Base-by-base conservation (phyloP, 345 rosid species). In the Excoecaria agallocha region DNA sequence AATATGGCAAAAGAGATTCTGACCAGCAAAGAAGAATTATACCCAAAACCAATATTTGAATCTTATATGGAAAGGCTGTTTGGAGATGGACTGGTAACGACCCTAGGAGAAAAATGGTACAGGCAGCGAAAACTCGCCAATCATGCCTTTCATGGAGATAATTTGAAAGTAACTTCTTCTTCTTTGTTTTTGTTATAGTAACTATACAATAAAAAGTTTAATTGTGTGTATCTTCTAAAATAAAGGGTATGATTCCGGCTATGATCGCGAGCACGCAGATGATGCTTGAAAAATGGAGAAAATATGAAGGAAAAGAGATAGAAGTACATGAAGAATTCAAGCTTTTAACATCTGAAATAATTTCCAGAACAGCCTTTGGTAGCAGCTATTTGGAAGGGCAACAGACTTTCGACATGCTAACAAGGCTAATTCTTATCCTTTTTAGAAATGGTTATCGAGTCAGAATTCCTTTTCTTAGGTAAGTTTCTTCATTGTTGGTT, bases 351-450 rank as follows among this genome's bases (percentile, higher is more conserved):
- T 82, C 88, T 24, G 88, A 88, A 76, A 55, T 83, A 50, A 86
- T 86, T 56, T 83, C 88, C 9, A 79, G 85, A 73, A 85, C 88
- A 20, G 86, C 88, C 12, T 88, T 86, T 54, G 89, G 88, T 22
- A 83, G 87, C 69, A 85, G 80, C 63, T 85, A 83, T 35, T 5
- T 73, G 70, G 87, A 86, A 75, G 86, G 86, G 35, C 45, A 86
- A 68, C 60, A 68, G 6, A 86, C 78, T 37, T 86, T 88, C 17
- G 74, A 76, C n/a, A 78, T 75, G 87, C 43, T 86, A 38, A 69
- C 19, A 66, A 73, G 46, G 77, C 22, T 86, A 63, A 8, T 49
- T 20, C 8, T 19, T 22, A 55, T 87, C 19, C n/a, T 57, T 7
- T 1, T 45, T 56, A 81, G 45, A 51, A 84, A 72, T 38, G 0